phyloP scores from a whole-genome alignment of 2,329 filamentous ascomycete species.

The Paecilomyces dactylethromorphus region DNA sequence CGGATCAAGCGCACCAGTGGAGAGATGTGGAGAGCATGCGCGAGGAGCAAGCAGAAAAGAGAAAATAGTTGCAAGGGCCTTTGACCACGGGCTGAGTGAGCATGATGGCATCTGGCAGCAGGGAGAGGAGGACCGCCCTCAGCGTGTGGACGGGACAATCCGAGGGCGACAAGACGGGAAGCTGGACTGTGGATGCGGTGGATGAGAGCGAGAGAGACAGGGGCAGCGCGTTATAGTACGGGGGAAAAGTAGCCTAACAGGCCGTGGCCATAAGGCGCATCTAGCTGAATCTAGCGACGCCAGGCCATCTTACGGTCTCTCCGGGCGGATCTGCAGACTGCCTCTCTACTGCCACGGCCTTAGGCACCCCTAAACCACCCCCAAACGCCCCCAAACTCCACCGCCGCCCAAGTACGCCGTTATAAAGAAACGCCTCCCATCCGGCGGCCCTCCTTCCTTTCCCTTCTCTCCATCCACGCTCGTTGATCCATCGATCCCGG shows the following conservation, averaged over 20 bases:
- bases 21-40: not conserved
- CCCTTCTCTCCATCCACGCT: conserved; percentile 7
- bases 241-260: not conserved
- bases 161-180: not conserved
- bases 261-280: not conserved
- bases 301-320: not conserved
- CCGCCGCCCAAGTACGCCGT: not conserved
- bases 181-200: not conserved
- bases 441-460: conserved; percentile 7
- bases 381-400: not conserved
- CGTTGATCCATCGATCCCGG: conserved; percentile 15
- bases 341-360: not conserved
- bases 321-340: not conserved
- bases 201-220: not conserved
- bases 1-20: not conserved
- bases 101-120: not conserved
- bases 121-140: not conserved
- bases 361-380: not conserved
- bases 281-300: not conserved
- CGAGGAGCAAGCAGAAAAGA: not conserved
- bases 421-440: not conserved
- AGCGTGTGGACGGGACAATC: not conserved
- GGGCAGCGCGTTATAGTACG: not conserved
- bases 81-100: not conserved
- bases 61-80: not conserved